Base-by-base conservation (phyloP, 2,329 filamentous ascomycete genomes). In the Clonostachys rhizophaga region DNA sequence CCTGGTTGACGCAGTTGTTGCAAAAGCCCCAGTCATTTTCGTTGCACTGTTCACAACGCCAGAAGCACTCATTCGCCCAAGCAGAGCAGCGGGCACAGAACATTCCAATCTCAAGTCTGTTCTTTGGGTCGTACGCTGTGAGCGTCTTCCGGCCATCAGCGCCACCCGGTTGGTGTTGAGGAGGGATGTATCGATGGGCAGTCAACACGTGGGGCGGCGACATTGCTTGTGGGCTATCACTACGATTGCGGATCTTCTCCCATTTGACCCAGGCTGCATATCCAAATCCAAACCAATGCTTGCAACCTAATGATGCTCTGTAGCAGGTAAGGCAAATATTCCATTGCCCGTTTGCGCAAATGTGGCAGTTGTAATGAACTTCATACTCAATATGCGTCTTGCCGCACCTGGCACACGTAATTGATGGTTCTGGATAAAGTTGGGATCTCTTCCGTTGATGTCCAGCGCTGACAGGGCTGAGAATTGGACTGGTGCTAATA, bases 21-120 rank as follows among this genome's bases (percentile, higher is more conserved):
- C 92, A 97, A 62, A 89, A 96, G 0, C 92, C 92, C 91, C 91
- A 97, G 59, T 95, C 91, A 6, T 90, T 92, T 52, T 94, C 84
- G 57, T 96, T 96, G 68, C 92, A 97, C 24, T 77, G 64, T 49
- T 87, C 82, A 63, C 92, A 97, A 52, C 88, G 84, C 92, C 91
- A 97, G 66, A 89, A 95, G 65, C 89, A 94, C 45, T 86, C 79
- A 57, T 95, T 91, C 0, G 89, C 79, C 71, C 83, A 87, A 1
- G 78, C 72, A 16, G 78, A 71, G 62, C 92, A 96, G 43, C 79
- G 78, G 36, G 86, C 82, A 62, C 92, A 97, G 64, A 96, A 96
- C 6, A 89, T 84, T 17, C 92, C 92, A 45, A 80, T 84, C 64
- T 94, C 83, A 1, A 94, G 68, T 20, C 89, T 75, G 37, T 76